Conservation (phyloP, 345 rosid genomes). For the Lumnitzera racemosa region DNA sequence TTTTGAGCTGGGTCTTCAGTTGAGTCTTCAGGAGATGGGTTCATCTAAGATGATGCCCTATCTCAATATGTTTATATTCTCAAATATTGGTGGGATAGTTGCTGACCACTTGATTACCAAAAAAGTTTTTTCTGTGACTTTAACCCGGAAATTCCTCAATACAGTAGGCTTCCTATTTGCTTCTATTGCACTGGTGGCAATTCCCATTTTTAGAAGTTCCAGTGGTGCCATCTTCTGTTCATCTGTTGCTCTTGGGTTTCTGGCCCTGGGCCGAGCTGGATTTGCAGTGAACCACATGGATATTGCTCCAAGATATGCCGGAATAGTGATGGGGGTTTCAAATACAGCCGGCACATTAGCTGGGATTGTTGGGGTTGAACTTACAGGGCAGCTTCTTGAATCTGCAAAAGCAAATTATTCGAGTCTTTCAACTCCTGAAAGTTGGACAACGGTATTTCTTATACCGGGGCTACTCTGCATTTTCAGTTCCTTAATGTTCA, state of each 20-base stretch:
- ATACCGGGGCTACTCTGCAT: constrained; percentile 86
- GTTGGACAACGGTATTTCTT: constrained; percentile 80
- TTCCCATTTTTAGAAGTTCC: constrained; percentile 72
- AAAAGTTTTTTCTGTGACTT: constrained; percentile 67
- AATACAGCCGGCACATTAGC: constrained; percentile 97
- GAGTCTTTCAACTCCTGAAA: constrained; percentile 87
- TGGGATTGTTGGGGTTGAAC: constrained; percentile 83
- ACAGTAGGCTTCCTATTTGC: constrained; percentile 77
- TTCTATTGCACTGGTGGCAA: constrained; percentile 69
- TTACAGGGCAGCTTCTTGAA: constrained; percentile 85
- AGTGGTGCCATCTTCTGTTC: constrained; percentile 81
- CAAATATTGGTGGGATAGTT: constrained; percentile 86
- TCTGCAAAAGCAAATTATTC: constrained; percentile 65
- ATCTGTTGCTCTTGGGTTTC: constrained; percentile 81
- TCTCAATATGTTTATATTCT: constrained; percentile 94
- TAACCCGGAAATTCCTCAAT: constrained; percentile 74
- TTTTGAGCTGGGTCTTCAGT: constrained; percentile 81
- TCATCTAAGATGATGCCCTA: constrained; percentile 97
- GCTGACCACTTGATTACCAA: constrained; percentile 85
- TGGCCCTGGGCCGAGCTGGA: constrained; percentile 96
- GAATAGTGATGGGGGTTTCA: constrained; percentile 95
- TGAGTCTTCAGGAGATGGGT: constrained; percentile 94
- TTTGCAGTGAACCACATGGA: constrained; percentile 99
- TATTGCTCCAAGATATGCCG: constrained; percentile 93
- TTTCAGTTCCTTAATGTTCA: constrained; percentile 64